Evolutionary conservation across 345 rosid species (phyloP), one percentile per base, ranked within the genome.

Genomic region (Syzygium grande): DNA sequence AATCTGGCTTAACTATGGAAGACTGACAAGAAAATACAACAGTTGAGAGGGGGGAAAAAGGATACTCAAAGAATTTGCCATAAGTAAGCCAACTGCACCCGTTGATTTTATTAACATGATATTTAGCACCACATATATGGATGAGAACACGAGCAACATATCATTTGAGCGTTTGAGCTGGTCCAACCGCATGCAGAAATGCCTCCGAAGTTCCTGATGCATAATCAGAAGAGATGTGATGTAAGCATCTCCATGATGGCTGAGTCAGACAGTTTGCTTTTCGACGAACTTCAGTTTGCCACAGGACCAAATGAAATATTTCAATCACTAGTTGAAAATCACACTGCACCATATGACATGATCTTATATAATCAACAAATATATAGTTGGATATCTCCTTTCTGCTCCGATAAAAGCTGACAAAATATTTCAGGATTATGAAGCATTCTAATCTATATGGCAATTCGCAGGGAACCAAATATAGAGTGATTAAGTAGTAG

Each of bases 21-120:
- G 54, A 38, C 49, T 21, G 9, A 63, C 51, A 73, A 22, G 5
- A 34, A 85, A 58, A 11, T 17, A 52, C 29, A 51, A 46, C 83
- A 38, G 27, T 54, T 30, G 63, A 6, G 41, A 85, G 51, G 25
- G 25, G n/a, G 23, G 38, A 23, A 89, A 85, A 89, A 93, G 97
- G 98, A 98, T 97, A 97, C 99, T 98, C 88, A 93, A 89, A 80
- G 94, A 92, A 90, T 98, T 98, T 54, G 99, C 99, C 86, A 97
- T 84, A 88, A 98, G 96, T 92, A 96, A 94, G 90, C 99, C 99
- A 85, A 94, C 91, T 80, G 98, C 97, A 86, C 99, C 99, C 6
- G 94, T 95, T 88, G 95, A 94, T 79, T 87, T 91, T 87, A 98
- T 95, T 85, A 98, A 88, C 85, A 94, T 79, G 90, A 96, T 91